Evolutionary conservation across 1,284 basidiomycete species (phyloP).

Genomic region (Flammula alnicola): DNA sequence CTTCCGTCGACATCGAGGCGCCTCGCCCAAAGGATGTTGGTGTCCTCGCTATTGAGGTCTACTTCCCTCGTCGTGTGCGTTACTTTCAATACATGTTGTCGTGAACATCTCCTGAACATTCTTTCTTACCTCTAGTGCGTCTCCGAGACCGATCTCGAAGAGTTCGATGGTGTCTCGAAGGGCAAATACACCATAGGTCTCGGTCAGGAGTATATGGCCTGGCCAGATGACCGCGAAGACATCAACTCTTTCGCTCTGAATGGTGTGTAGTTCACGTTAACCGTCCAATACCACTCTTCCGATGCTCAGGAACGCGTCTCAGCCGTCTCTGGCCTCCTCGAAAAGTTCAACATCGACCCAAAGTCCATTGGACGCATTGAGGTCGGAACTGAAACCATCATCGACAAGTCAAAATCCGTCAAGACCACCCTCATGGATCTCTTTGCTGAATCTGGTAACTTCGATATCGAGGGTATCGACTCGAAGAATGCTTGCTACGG

Average conservation of each 20-base stretch:
- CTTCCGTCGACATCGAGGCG: conserved; percentile 38
- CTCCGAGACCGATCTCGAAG: conserved; percentile 94
- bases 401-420: conserved; percentile 99
- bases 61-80: conserved; percentile 89
- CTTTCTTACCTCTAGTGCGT: conserved; percentile 66
- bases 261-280: conserved; percentile 57
- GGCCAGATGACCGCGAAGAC: conserved; percentile 96
- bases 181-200: conserved; percentile 99
- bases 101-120: too few species aligned
- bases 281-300: neutral
- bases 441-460: conserved; percentile 91
- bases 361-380: conserved; percentile 96
- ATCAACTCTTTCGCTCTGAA: conserved; percentile 98
- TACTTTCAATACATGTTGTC: too few species aligned
- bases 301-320: conserved; percentile 17
- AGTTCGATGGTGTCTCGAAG: conserved; percentile 92
- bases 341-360: conserved; percentile 97
- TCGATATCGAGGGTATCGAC: conserved; percentile 98
- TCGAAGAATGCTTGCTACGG: conserved; percentile 99
- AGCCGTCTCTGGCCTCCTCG: conserved; percentile 87
- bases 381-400: conserved; percentile 98
- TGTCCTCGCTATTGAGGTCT: conserved; percentile 91
- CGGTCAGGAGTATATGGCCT: conserved; percentile 98
- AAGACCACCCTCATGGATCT: conserved; percentile 99
- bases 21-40: conserved; percentile 89